Conservation (phyloP, 2,329 filamentous ascomycete species). For the Dichotomopilus funicola region DNA sequence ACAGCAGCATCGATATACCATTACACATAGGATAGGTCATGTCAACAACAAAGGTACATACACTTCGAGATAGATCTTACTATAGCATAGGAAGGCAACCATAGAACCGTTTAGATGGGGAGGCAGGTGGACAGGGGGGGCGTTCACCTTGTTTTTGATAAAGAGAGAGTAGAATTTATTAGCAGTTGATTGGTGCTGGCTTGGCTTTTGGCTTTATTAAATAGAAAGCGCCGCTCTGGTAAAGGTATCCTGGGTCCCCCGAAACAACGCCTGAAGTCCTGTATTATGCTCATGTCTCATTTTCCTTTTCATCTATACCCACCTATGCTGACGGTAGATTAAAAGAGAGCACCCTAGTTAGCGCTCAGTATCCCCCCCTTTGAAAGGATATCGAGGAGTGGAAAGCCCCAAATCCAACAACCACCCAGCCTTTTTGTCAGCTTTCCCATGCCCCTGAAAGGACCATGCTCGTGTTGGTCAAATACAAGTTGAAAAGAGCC, state of each 20-base stretch:
- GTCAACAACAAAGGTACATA: background rate
- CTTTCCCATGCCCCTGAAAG: background rate
- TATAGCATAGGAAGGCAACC: background rate
- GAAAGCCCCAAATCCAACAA: background rate
- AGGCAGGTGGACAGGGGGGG: background rate
- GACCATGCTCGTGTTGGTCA: slow-evolving; percentile 4
- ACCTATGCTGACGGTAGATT: background rate
- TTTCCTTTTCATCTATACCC: slow-evolving; percentile 8
- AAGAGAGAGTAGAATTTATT: slow-evolving; percentile 3
- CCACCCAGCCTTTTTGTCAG: background rate
- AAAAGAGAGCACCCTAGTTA: background rate
- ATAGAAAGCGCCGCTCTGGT: too few species aligned
- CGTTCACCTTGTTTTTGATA: background rate
- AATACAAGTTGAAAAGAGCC: background rate
- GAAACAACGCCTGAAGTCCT: background rate
- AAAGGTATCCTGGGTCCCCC: too few species aligned
- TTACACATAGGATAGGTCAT: background rate
- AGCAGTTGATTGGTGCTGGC: background rate
- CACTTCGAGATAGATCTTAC: background rate
- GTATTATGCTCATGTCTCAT: background rate
- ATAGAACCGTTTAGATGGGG: background rate
- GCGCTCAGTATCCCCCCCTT: background rate
- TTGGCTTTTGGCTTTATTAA: too few species aligned
- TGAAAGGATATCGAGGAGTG: background rate
- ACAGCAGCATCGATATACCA: background rate